A percentile compares a stretch with the other conserved stretches of the same genome.
phyloP scores from a whole-genome alignment of 2,329 filamentous ascomycete genomes.

The Mycosphaerella sp. region DNA sequence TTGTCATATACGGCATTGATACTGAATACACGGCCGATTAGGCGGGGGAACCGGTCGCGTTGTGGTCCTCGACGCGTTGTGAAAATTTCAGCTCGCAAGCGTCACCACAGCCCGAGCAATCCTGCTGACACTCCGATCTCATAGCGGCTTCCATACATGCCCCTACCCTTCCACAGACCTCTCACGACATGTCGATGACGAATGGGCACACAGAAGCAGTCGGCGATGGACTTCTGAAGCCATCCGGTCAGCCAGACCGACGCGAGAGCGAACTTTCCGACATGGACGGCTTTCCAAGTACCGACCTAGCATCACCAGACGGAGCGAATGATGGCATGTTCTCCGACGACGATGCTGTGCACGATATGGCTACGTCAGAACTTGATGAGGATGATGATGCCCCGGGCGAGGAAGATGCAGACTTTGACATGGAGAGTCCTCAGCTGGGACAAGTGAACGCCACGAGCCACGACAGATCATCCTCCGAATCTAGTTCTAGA shows the following conservation, averaged over 20 bases:
- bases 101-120: constrained; percentile 26
- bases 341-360: constrained; percentile 40
- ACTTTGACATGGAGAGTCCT: constrained; percentile 65
- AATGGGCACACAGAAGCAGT: constrained; percentile 60
- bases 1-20: constrained; percentile 30
- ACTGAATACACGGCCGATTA: constrained; percentile 28
- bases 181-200: constrained; percentile 49
- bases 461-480: constrained; percentile 55
- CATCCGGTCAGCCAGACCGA: constrained; percentile 45
- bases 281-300: constrained; percentile 48
- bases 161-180: constrained; percentile 51
- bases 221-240: constrained; percentile 42
- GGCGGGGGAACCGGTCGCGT: constrained; percentile 41
- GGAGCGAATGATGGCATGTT: constrained; percentile 36
- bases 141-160: constrained; percentile 57
- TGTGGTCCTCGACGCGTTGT: constrained; percentile 21
- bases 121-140: constrained; percentile 39
- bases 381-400: constrained; percentile 47
- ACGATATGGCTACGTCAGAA: constrained; percentile 41
- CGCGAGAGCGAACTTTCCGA: constrained; percentile 76
- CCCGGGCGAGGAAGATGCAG: constrained; percentile 51
- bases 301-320: constrained; percentile 37
- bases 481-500: constrained; percentile 64
- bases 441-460: constrained; percentile 37
- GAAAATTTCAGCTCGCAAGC: constrained; percentile 32